Evolutionary conservation across 2,329 filamentous ascomycete species (phyloP), one percentile per base, ranked within the genome.

Genomic region (Pseudogymnoascus sp.): DNA sequence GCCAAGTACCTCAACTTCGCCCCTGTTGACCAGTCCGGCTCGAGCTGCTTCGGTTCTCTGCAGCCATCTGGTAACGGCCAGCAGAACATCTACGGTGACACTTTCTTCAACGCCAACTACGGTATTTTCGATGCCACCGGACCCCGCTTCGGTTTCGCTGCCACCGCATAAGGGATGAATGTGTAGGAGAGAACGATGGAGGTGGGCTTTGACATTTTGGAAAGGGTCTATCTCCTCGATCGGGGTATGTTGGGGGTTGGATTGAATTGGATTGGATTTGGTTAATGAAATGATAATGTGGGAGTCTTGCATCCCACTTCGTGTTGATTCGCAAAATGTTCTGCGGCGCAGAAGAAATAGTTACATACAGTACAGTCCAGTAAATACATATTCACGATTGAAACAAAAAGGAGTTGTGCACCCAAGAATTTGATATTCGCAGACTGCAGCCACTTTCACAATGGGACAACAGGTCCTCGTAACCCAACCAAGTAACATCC

Each of bases 31-130:
- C n/a, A 36, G 9, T 0, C 35, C 36, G 67, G 58, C 58, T 63
- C 7, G 26, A 64, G 57, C 17, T 76, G 75, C 65, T 76, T 69
- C 62, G 75, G 75, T 35, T 67, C 70, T 36, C 31, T 77, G 36
- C 75, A 77, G 64, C 66, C 66, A 47, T 66, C 67, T 5, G 71
- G 70, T 13, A 50, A 61, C 37, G 67, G 68, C n/a, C 61, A 8
- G 6, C 66, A 69, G 50, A 68, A 67, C 58, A 70, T 72, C 35
- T 72, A 71, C 54, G 70, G 70, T 37, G 70, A 72, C 63, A 66
- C 71, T 5, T 71, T 72, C 59, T 71, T 72, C 57, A 71, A 72
- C 59, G 67, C 68, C 59, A 66, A 67, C 58, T 71, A 71, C 36
- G 68, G 66, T 54, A 63, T 71, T 17, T 72, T 72, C 57, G 64